Percentiles rank a stretch among this genome's conserved stretches.
Conservation (phyloP, 2,329 filamentous ascomycete species). For the Sclerotinia sclerotiorum region DNA sequence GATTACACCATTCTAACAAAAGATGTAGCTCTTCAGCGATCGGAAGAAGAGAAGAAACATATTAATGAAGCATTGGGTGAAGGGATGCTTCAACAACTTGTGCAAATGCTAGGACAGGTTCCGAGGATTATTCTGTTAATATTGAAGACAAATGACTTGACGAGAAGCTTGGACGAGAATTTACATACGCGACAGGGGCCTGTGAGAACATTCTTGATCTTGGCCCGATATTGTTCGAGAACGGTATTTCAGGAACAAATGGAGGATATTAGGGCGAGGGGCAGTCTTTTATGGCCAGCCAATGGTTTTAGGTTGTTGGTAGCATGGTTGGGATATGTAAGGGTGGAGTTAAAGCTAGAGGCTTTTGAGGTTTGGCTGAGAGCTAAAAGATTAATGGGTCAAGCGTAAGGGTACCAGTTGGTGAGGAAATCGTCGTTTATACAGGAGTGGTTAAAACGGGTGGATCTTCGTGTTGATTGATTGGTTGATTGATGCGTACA, state of each 20-base stretch:
- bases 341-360: constrained; percentile 63
- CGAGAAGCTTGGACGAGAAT: constrained; percentile 88
- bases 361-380: constrained; percentile 62
- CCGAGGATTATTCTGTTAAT: constrained; percentile 92
- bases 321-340: constrained; percentile 58
- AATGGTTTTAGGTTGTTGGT: constrained; percentile 55
- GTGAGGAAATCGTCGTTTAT: neutral
- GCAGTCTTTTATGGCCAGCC: constrained; percentile 58
- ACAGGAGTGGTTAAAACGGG: neutral
- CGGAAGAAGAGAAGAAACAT: constrained; percentile 76
- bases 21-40: constrained; percentile 56
- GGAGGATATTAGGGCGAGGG: constrained; percentile 53
- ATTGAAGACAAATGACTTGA: constrained; percentile 96
- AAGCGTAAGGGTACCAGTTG: neutral
- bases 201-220: constrained; percentile 64
- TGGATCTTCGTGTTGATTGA: neutral
- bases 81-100: constrained; percentile 82
- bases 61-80: constrained; percentile 84
- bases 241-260: constrained; percentile 66
- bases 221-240: constrained; percentile 66
- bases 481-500: too few relatives aligned
- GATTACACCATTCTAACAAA: constrained; percentile 76
- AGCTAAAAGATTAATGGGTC: constrained; percentile 50
- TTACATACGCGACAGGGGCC: constrained; percentile 71
- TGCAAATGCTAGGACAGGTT: constrained; percentile 83